Percentiles rank a stretch among this genome's conserved stretches.
These are phyloP conservation scores for Castanea mollissima DNA, from an alignment of 306 rosid genomes.

Conservation along the genomic window DNA sequence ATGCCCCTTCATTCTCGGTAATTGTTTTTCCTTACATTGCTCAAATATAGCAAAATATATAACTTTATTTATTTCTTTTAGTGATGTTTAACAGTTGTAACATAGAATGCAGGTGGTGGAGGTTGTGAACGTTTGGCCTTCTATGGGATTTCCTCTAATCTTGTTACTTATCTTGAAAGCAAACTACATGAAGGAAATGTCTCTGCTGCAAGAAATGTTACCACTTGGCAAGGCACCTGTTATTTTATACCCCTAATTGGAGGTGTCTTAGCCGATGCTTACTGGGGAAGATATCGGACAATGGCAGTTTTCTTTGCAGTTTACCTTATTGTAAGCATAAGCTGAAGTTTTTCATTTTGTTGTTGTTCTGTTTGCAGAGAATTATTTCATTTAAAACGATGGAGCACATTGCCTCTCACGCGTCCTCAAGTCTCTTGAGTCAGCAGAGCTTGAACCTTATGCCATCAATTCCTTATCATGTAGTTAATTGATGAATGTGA, in stretches of 20 bases:
- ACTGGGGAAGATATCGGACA: constrained; percentile 98
- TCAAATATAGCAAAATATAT: neutral
- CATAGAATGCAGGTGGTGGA: constrained; percentile 68
- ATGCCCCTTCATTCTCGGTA: constrained; percentile 58
- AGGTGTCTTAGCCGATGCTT: constrained; percentile 89
- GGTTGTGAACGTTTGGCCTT: constrained; percentile 92
- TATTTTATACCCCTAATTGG: constrained; percentile 95
- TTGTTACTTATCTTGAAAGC: constrained; percentile 80
- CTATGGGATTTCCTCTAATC: constrained; percentile 87
- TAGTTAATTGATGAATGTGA: neutral
- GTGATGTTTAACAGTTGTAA: neutral
- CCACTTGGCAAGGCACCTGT: constrained; percentile 97
- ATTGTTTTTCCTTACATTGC: constrained; percentile 8
- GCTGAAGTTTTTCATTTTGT: neutral
- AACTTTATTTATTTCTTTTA: neutral
- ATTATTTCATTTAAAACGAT: neutral
- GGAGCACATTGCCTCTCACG: neutral
- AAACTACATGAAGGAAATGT: constrained; percentile 86
- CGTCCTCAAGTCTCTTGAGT: neutral
- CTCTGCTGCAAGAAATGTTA: constrained; percentile 88
- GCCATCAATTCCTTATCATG: neutral
- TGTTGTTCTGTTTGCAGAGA: constrained; percentile 1
- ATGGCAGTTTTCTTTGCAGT: constrained; percentile 72
- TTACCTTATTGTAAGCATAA: constrained; percentile 65
- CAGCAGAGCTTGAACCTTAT: neutral